Evolutionary conservation across 108 stramenopile species (phyloP).

Genomic region (Conticribra guillardii): DNA sequence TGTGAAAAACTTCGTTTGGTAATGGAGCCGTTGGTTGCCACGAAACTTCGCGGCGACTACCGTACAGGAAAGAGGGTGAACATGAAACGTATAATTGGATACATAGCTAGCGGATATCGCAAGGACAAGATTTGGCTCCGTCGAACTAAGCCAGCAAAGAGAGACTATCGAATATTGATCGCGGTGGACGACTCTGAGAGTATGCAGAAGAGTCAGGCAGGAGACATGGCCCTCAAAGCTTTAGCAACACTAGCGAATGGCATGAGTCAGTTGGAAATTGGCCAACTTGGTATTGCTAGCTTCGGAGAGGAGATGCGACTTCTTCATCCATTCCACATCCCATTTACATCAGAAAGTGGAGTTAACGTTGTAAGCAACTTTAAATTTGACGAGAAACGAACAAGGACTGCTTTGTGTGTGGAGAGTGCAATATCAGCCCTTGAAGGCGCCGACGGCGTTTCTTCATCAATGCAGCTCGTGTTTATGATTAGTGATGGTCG

Average conservation of each 20-base stretch:
- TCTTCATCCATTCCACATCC: conserved; percentile 87
- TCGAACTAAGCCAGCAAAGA: conserved; percentile 97
- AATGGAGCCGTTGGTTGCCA: conserved; percentile 96
- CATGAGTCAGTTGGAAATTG: conserved; percentile 95
- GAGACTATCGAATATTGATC: conserved; percentile 94
- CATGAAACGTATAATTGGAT: conserved; percentile 98
- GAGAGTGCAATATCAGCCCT: conserved; percentile 83
- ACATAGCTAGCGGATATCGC: conserved; percentile 97
- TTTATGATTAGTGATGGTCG: conserved; percentile 96
- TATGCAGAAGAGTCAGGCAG: conserved; percentile 93
- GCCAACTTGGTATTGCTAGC: conserved; percentile 92
- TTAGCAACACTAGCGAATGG: conserved; percentile 91
- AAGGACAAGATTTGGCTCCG: conserved; percentile 99
- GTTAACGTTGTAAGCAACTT: conserved; percentile 81
- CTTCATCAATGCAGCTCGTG: conserved; percentile 88
- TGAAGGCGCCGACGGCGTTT: conserved; percentile 55
- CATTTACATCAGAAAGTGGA: conserved; percentile 91
- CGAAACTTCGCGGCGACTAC: conserved; percentile 96
- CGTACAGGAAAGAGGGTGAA: conserved; percentile 98
- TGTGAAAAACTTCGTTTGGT: conserved; percentile 98
- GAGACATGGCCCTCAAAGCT: conserved; percentile 89
- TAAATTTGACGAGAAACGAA: conserved; percentile 87
- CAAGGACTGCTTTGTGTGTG: conserved; percentile 89
- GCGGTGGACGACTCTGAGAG: conserved; percentile 98
- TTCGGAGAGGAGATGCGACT: conserved; percentile 92